These are phyloP conservation scores for Brassica balearica DNA, from an alignment of 441 rosid genomes.

Conservation along the genomic window DNA sequence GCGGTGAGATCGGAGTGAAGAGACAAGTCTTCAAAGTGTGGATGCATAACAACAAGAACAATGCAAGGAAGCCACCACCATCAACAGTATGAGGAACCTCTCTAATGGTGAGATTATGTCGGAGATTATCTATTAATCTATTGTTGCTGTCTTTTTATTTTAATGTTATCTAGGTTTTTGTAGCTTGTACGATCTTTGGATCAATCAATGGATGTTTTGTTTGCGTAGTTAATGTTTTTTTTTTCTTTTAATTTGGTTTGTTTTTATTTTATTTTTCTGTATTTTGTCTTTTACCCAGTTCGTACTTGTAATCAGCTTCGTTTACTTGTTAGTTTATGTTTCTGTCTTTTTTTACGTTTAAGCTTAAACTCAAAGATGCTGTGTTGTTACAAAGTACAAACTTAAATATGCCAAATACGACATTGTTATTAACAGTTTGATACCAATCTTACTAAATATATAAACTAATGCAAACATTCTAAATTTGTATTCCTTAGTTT, in stretches of 20 bases:
- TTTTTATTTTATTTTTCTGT: neutral
- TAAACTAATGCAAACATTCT: constrained; percentile 4
- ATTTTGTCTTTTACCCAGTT: constrained; percentile 31
- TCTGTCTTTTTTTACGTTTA: constrained; percentile 34
- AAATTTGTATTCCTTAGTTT: constrained; percentile 1
- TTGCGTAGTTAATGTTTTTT: constrained; percentile 34
- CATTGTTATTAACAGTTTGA: neutral
- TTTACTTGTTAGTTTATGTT: constrained; percentile 31
- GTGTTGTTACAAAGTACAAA: constrained; percentile 2
- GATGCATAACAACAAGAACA: constrained; percentile 97
- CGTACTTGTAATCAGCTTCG: constrained; percentile 41
- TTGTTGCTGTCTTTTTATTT: constrained; percentile 1
- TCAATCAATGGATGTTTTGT: constrained; percentile 46
- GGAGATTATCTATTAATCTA: constrained; percentile 23
- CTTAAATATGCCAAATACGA: neutral
- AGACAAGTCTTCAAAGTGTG: constrained; percentile 94
- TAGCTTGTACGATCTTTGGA: constrained; percentile 47
- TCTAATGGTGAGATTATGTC: constrained; percentile 33
- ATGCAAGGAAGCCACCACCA: constrained; percentile 55
- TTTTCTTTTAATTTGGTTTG: constrained; percentile 16
- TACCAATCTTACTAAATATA: neutral
- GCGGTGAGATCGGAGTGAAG: constrained; percentile 74
- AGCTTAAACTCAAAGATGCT: constrained; percentile 21
- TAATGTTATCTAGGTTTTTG: constrained; percentile 42
- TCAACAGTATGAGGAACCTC: constrained; percentile 17